Evolutionary conservation across 78 protist species (phyloP), one percentile per base, ranked within the genome.

Genomic region (Salpingoeca rosetta): DNA sequence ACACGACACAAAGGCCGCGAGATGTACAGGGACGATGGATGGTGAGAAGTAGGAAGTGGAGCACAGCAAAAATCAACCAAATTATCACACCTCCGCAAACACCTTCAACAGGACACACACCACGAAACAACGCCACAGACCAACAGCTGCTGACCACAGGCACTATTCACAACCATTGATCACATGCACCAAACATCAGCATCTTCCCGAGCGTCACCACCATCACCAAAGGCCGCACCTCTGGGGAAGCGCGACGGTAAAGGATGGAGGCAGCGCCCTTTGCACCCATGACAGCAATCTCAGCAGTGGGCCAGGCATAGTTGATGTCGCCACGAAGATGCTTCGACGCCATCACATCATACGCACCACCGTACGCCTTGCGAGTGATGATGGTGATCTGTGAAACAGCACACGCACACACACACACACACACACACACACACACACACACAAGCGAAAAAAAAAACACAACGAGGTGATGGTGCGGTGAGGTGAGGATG

Each of bases 241-340:
- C n/a, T n/a, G n/a, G n/a, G n/a, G 57, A 45, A 45, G 11, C 45
- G 57, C 93, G 93, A 17, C 97, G 84, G 91, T 92, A 96, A 80
- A 97, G 90, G 91, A 98, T 96, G 81, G 94, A 93, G 40, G 91
- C 96, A 0, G 99, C 99, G 44, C 99, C 99, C 88, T 96, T 93
- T 12, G 99, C 96, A 10, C 99, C 99, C 99, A 97, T 97, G 39
- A 97, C 99, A 28, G 99, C 99, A 26, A 98, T 90, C 85, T 98
- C 99, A 57, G 98, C 97, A n/a, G 91, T 88, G 51, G 99, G 99
- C 99, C 99, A 98, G 1, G 98, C 96, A 90, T 96, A 96, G 91
- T 97, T 97, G 45, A 41, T n/a, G 86, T 98, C 99, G 65, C 97
- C 98, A 43, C 98, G 93, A 35, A 97, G 89, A 80, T 97, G 99